phyloP scores from a whole-genome alignment of 331 rosid genomes.

The Rhamnella rubrinervis region DNA sequence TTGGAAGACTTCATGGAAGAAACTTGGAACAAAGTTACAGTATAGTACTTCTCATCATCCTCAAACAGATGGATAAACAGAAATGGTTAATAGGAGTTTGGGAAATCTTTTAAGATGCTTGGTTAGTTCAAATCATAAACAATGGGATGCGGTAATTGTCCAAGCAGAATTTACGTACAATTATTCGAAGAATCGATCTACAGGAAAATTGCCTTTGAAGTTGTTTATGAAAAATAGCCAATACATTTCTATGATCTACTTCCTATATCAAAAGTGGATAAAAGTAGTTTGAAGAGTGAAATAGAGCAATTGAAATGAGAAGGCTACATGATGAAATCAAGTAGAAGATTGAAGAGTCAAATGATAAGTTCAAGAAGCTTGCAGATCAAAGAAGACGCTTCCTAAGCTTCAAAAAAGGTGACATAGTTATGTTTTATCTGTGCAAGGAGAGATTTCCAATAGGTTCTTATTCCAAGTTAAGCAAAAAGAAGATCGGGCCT shows the following conservation, averaged over 20 bases:
- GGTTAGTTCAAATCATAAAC: background rate
- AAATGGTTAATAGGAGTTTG: background rate
- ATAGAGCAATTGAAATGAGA: background rate
- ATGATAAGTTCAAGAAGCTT: background rate
- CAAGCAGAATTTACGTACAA: constrained; percentile 10
- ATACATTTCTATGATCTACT: background rate
- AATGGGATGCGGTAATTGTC: background rate
- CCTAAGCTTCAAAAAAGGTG: background rate
- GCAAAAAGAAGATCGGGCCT: background rate
- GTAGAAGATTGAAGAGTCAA: background rate
- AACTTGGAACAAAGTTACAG: background rate
- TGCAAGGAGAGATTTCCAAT: background rate
- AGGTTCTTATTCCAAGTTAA: background rate
- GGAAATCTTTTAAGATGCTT: background rate
- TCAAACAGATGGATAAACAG: background rate
- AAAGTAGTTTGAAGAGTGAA: background rate
- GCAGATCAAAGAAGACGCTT: background rate
- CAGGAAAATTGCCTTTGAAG: background rate
- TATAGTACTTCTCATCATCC: background rate
- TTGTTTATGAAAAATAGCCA: background rate
- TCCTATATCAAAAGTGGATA: background rate
- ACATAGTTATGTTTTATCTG: constrained; percentile 9
- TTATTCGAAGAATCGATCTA: background rate
- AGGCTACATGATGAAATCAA: background rate
- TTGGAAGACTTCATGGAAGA: background rate